phyloP scores from a whole-genome alignment of 768 basidiomycete species.

The Gloeopeniophorella convolvens region DNA sequence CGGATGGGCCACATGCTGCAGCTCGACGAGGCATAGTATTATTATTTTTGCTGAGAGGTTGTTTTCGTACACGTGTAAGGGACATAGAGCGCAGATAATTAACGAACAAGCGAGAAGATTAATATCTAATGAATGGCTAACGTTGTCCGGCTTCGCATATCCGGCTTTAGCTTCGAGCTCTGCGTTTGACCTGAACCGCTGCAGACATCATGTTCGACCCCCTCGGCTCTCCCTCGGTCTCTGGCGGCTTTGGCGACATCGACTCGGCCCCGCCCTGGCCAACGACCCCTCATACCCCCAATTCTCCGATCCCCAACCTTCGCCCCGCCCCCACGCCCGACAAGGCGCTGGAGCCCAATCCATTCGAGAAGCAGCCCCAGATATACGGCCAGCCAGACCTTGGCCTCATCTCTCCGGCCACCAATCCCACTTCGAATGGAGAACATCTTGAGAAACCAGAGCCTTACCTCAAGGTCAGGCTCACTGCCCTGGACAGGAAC shows the following conservation, averaged over 20 bases:
- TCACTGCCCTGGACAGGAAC: constrained; percentile 91
- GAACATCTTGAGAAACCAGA: constrained; percentile 65
- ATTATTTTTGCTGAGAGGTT: neutral
- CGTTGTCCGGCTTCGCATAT: too few relatives aligned
- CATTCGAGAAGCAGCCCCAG: constrained; percentile 75
- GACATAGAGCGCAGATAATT: neutral
- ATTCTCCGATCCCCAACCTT: constrained; percentile 66
- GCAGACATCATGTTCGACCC: constrained; percentile 60
- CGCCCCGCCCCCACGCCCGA: constrained; percentile 54
- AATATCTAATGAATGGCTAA: too few relatives aligned
- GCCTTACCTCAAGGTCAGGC: constrained; percentile 83
- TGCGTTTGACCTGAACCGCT: neutral
- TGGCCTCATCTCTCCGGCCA: constrained; percentile 73
- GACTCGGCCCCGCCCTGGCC: constrained; percentile 65
- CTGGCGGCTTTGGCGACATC: constrained; percentile 38
- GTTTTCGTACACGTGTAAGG: neutral
- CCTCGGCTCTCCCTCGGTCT: constrained; percentile 38
- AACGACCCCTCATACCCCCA: constrained; percentile 67
- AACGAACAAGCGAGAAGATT: neutral
- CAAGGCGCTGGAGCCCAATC: constrained; percentile 38
- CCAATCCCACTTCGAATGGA: constrained; percentile 61
- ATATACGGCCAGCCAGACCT: constrained; percentile 84
- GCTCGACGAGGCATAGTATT: constrained; percentile 24
- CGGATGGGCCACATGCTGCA: constrained; percentile 95
- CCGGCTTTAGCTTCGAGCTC: too few relatives aligned